Conservation (phyloP, 1,139 yeast species). For the Scheffersomyces quercinus region DNA sequence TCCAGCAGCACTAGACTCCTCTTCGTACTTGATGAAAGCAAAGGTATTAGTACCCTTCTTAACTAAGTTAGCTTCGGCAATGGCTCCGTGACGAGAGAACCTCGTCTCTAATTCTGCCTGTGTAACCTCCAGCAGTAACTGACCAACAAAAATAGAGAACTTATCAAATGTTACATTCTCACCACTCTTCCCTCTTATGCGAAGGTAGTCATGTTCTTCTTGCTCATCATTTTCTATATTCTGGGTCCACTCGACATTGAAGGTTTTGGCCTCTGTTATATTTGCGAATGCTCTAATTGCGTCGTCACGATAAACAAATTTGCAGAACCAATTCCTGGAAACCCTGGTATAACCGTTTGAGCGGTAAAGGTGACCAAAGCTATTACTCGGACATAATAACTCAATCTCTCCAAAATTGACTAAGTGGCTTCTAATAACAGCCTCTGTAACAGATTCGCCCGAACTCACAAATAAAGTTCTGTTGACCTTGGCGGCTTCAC, state of each 20-base stretch:
- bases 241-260: conserved; percentile 82
- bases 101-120: conserved; percentile 56
- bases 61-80: conserved; percentile 50
- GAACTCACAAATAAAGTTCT: conserved; percentile 68
- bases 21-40: conserved; percentile 68
- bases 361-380: conserved; percentile 30
- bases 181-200: neutral
- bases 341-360: conserved; percentile 13
- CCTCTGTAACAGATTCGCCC: conserved; percentile 20
- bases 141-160: conserved; percentile 76
- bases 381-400: conserved; percentile 55
- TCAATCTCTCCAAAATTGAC: conserved; percentile 73
- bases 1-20: conserved; percentile 75
- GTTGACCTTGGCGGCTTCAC: conserved; percentile 90
- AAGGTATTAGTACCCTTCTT: conserved; percentile 55
- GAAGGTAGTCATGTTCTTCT: conserved; percentile 2
- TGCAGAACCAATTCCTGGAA: conserved; percentile 68
- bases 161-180: conserved; percentile 52
- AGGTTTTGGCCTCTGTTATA: conserved; percentile 51
- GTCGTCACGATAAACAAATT: conserved; percentile 84
- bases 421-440: conserved; percentile 39
- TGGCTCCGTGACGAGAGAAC: conserved; percentile 67
- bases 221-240: conserved; percentile 49
- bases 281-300: conserved; percentile 85
- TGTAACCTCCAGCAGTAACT: conserved; percentile 55